These are phyloP conservation scores for Canavalia gladiata DNA, from an alignment of 306 rosid genomes.

Conservation along the genomic window DNA sequence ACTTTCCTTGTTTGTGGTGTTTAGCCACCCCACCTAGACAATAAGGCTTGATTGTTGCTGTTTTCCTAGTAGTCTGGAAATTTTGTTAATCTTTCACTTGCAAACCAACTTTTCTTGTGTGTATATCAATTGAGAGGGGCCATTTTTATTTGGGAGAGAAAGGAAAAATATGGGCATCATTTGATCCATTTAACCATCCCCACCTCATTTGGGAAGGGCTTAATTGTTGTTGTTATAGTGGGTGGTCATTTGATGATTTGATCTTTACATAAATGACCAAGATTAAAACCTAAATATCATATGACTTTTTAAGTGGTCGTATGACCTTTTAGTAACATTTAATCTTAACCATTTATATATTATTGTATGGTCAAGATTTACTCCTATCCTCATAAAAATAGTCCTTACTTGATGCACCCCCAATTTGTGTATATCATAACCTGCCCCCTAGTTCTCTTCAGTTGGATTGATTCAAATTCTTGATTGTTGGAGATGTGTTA, in stretches of 20 bases:
- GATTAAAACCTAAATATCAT: neutral
- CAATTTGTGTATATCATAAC: no score
- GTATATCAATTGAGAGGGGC: neutral
- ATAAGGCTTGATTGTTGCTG: no score
- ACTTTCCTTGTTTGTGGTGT: constrained; percentile 23
- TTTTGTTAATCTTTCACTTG: neutral
- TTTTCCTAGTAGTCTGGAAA: neutral
- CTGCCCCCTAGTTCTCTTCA: constrained; percentile 9
- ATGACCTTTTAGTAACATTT: neutral
- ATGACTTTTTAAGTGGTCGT: no score
- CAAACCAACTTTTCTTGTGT: neutral
- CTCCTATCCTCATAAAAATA: neutral
- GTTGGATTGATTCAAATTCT: constrained; percentile 29
- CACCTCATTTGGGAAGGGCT: neutral
- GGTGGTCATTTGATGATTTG: neutral
- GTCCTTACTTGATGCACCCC: neutral
- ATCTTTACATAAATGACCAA: neutral
- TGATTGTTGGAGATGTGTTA: neutral
- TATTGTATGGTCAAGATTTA: neutral
- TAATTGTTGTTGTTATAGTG: neutral
- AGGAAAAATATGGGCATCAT: neutral
- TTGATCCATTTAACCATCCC: neutral
- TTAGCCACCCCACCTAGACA: no score
- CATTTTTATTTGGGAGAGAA: neutral
- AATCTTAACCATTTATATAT: no score